Conservation (phyloP, 192 early-diverging fungal species). For the Entophlyctis luteolus region DNA sequence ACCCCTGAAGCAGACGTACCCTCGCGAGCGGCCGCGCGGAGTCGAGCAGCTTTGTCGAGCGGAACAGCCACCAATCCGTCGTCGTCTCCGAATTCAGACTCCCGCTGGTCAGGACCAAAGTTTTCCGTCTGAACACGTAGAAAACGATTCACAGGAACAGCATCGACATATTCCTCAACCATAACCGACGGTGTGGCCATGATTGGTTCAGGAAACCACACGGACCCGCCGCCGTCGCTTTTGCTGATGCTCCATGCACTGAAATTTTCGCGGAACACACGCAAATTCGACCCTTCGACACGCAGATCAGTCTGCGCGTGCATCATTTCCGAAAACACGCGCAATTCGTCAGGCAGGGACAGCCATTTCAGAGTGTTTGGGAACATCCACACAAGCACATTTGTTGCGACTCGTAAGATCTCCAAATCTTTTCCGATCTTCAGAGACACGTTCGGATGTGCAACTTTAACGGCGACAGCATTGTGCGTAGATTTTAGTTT, state of each 20-base stretch:
- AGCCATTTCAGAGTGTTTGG: conserved; percentile 79
- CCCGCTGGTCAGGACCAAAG: not conserved
- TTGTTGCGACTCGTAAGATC: conserved; percentile 73
- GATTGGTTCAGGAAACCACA: conserved; percentile 67
- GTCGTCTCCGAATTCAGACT: not conserved
- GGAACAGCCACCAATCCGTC: conserved; percentile 7
- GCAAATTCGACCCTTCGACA: conserved; percentile 71
- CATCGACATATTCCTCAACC: conserved; percentile 80
- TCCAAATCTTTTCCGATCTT: conserved; percentile 75
- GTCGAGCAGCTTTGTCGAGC: not conserved
- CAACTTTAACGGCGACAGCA: conserved; percentile 75
- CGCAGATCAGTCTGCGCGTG: conserved; percentile 79
- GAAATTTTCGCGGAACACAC: conserved; percentile 47
- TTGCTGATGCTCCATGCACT: conserved; percentile 7
- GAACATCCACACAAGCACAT: conserved; percentile 54
- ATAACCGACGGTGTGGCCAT: conserved; percentile 60
- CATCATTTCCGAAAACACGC: conserved; percentile 90
- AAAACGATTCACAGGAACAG: conserved; percentile 71
- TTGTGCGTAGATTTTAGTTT: conserved; percentile 18
- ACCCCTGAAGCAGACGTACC: conserved; percentile 23
- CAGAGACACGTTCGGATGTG: conserved; percentile 75
- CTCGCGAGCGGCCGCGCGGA: not conserved
- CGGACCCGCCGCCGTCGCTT: conserved; percentile 16
- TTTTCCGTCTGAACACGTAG: conserved; percentile 46
- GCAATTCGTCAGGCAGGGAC: conserved; percentile 83